A percentile compares a stretch with the other conserved stretches of the same genome.
phyloP scores from a whole-genome alignment of 1,139 yeast genomes.

The Hemisphaericaspora xylanilytica region DNA sequence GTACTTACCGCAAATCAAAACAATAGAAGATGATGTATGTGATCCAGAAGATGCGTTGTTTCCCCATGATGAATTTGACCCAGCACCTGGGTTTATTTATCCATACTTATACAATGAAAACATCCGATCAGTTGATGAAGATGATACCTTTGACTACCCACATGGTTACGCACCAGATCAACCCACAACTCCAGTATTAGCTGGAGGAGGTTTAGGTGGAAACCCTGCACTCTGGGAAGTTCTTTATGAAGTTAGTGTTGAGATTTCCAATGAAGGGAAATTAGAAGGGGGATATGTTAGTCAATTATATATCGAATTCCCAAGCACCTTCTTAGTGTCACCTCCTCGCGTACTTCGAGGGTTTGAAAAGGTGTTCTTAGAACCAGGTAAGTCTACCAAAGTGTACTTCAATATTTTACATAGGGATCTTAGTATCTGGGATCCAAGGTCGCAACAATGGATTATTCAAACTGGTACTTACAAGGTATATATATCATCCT shows the following conservation, averaged over 20 bases:
- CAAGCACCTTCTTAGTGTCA: slow-evolving; percentile 39
- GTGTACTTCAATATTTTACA: slow-evolving; percentile 48
- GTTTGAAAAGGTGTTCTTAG: slow-evolving; percentile 53
- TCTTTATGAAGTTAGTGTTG: slow-evolving; percentile 48
- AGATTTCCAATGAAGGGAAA: slow-evolving; percentile 51
- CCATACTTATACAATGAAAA: slow-evolving; percentile 51
- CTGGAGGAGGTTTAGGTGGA: slow-evolving; percentile 62
- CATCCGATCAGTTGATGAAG: slow-evolving; percentile 38
- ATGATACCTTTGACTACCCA: slow-evolving; percentile 49
- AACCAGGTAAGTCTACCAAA: slow-evolving; percentile 38
- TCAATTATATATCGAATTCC: slow-evolving; percentile 58
- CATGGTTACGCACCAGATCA: slow-evolving; percentile 47
- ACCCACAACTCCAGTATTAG: slow-evolving; percentile 36
- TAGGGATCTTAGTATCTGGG: slow-evolving; percentile 63
- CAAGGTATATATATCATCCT: slow-evolving; percentile 50
- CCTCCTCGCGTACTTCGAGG: slow-evolving; percentile 58
- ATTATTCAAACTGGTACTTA: slow-evolving; percentile 57
- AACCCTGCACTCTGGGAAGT: slow-evolving; percentile 45
- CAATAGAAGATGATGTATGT: slow-evolving; percentile 47
- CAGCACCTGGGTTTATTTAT: slow-evolving; percentile 52
- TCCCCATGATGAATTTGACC: slow-evolving; percentile 53
- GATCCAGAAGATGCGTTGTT: slow-evolving; percentile 57
- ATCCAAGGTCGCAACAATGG: slow-evolving; percentile 58
- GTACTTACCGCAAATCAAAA: slow-evolving; percentile 39
- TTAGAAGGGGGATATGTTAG: slow-evolving; percentile 52